Conservation (phyloP, 1,284 basidiomycete genomes). For the Chiua sp. region DNA sequence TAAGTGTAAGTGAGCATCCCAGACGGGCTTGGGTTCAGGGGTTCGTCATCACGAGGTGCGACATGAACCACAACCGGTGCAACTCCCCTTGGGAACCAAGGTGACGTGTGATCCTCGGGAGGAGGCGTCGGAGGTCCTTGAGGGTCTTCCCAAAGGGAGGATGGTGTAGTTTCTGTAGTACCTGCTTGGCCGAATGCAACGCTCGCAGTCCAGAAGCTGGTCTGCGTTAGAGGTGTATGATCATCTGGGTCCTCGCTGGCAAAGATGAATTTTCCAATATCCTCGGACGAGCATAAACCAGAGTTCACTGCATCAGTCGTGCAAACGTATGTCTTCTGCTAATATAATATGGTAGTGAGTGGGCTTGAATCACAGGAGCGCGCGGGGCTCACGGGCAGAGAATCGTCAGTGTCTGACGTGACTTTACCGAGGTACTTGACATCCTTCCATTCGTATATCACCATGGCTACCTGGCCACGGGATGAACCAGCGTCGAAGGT, state of each 20-base stretch:
- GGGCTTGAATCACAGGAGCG: slow-evolving; percentile 10
- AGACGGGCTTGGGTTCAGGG: slow-evolving; percentile 52
- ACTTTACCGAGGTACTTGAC: slow-evolving; percentile 82
- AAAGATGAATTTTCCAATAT: slow-evolving; percentile 89
- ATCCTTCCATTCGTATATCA: slow-evolving; percentile 96
- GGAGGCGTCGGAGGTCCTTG: slow-evolving; percentile 61
- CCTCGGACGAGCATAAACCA: slow-evolving; percentile 69
- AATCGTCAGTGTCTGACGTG: slow-evolving; percentile 60
- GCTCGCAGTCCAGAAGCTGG: slow-evolving; percentile 81
- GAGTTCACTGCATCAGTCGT: slow-evolving; percentile 74
- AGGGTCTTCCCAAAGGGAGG: slow-evolving; percentile 62
- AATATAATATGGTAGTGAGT: slow-evolving; percentile 22
- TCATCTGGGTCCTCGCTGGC: slow-evolving; percentile 55
- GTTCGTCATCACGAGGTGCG: slow-evolving; percentile 31
- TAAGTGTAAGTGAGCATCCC: slow-evolving; percentile 58
- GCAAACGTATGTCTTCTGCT: slow-evolving; percentile 93
- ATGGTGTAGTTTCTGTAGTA: slow-evolving; percentile 6
- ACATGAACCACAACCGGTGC: slow-evolving; percentile 9
- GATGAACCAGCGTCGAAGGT: slow-evolving; percentile 78
- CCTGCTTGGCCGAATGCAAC: slow-evolving; percentile 54
- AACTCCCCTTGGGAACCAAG: slow-evolving; percentile 45
- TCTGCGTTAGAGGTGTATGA: slow-evolving; percentile 65
- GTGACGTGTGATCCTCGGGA: slow-evolving; percentile 49
- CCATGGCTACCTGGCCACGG: slow-evolving; percentile 90
- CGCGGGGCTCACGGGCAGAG: slow-evolving; percentile 67